Evolutionary conservation across 2,329 filamentous ascomycete species (phyloP).

Genomic region (Alternaria sp.): DNA sequence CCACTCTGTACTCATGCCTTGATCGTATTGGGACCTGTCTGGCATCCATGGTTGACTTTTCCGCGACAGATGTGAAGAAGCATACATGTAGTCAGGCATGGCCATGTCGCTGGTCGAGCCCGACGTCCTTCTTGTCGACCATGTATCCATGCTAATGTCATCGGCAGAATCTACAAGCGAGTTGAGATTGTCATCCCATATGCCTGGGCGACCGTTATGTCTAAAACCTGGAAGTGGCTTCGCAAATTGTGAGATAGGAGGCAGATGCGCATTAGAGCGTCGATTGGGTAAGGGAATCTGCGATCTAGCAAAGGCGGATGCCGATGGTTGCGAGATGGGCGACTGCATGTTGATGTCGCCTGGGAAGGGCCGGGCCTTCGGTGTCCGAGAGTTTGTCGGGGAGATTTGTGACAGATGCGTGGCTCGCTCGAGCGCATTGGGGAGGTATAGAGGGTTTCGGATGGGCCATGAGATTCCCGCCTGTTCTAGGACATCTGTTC

Average conservation of each 20-base stretch:
- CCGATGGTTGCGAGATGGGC: conserved; percentile 13
- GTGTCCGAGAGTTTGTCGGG: conserved; percentile 1
- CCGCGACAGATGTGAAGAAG: conserved; percentile 9
- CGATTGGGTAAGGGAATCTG: conserved; percentile 22
- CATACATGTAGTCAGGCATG: conserved; percentile 25
- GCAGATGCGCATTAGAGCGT: conserved; percentile 23
- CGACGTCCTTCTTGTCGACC: conserved; percentile 24
- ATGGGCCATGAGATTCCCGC: conserved; percentile 81
- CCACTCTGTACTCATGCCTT: neutral
- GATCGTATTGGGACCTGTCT: neutral
- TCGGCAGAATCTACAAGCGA: conserved; percentile 19
- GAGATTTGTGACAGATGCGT: neutral
- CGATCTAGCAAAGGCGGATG: conserved; percentile 11
- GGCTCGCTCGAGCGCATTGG: conserved; percentile 11
- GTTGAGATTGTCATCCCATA: conserved; percentile 24
- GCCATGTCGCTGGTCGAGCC: conserved; percentile 19
- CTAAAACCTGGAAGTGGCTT: conserved; percentile 12
- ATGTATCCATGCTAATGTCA: conserved; percentile 27
- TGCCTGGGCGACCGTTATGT: neutral
- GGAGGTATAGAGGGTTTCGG: conserved; percentile 38
- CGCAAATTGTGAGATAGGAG: conserved; percentile 21
- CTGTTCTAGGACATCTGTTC: conserved; percentile 71
- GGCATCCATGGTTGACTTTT: conserved; percentile 18
- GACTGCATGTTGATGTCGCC: conserved; percentile 15
- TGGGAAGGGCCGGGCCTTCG: neutral